Base-by-base conservation (phyloP, 192 early-diverging fungal genomes). In the Entomortierella beljakovae region DNA sequence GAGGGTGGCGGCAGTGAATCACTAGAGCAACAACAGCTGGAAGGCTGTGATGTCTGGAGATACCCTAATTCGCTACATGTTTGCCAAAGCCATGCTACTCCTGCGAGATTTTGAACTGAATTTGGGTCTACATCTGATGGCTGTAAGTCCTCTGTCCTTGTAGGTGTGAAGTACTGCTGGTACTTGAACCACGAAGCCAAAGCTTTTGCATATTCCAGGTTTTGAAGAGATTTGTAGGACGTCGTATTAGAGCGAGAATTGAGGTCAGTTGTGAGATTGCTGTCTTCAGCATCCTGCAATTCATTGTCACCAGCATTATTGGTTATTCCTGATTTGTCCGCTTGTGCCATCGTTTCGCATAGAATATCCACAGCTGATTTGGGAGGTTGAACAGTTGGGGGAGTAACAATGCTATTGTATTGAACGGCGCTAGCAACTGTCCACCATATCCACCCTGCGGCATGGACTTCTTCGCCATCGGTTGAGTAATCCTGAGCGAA, bases 51-150 rank as follows among this genome's bases (percentile, higher is more conserved):
- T 18, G 74, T 77, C 20, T 77, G 91, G 68, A 88, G 89, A 68
- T 88, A 94, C 2, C 89, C 92, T 40, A 91, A 88, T 71, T 94
- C 88, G 58, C 85, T 90, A 62, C 92, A 94, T 10, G 84, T 86
- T 56, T 92, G 92, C 81, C 88, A 94, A 34, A 81, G 85, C 87
- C 88, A 89, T 4, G 66, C 74, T 28, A 69, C 59, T 2, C 74
- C 35, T 0, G 66, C 74, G 26, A 77, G 28, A 18, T 59, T 77
- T 15, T 77, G 66, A 1, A 42, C 60, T 0, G 74, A 77, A 33
- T 68, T 77, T 31, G 66, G 66, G 37, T 70, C 84, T 68, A 56
- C 68, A 83, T 42, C 87, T 8, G 73, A 48, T 28, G 64, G 62
- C 31, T 72, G 73, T 40, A 65, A 57, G 8, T 62, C 82, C 72